Evolutionary conservation across 192 early-diverging fungal genomes (phyloP), one percentile per base, ranked within the genome.

Genomic region (Backusella luteola): DNA sequence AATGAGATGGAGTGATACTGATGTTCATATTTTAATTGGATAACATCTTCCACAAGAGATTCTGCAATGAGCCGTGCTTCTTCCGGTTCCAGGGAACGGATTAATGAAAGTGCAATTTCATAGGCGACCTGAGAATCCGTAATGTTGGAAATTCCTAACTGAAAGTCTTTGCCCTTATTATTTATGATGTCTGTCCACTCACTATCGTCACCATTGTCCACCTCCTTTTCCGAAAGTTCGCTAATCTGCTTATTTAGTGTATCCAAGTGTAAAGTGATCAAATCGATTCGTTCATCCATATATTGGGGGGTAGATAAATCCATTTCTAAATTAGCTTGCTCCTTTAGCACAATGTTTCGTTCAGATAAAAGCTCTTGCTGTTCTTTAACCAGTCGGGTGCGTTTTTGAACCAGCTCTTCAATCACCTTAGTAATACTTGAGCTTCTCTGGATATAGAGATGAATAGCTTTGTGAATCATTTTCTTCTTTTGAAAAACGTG

Each of bases 201-300:
- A 44, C 29, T 41, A 49, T 71, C 44, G 35, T 74, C 73, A 17
- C 36, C 23, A 9, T 6, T 74, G 5, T 49, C 15, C 9, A 8
- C 41, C 4, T 42, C 26, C 15, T 67, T 53, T 63, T 63, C 56
- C 8, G 26, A 14, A n/a, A 69, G 66, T 12, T 38, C 41, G 4
- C 9, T 34, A 8, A 76, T 67, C 23, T 68, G 42, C 3, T 76
- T 38, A 14, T 44, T 69, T 23, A 78, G 23, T n/a, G 35, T 34
- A 49, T 78, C 70, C 15, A 73, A 23, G 26, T 78, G 36, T 23
- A 67, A 3, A 15, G 77, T 78, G 29, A 78, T 78, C 34, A 67
- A 23, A 39, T 81, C 76, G 11, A 81, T 77, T 21, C 79, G 75
- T n/a, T 77, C 79, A 56, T 81, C 79, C 79, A 81, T 81, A 39